phyloP scores from a whole-genome alignment of 257 asterid species.

The Linderniella brevidens region DNA sequence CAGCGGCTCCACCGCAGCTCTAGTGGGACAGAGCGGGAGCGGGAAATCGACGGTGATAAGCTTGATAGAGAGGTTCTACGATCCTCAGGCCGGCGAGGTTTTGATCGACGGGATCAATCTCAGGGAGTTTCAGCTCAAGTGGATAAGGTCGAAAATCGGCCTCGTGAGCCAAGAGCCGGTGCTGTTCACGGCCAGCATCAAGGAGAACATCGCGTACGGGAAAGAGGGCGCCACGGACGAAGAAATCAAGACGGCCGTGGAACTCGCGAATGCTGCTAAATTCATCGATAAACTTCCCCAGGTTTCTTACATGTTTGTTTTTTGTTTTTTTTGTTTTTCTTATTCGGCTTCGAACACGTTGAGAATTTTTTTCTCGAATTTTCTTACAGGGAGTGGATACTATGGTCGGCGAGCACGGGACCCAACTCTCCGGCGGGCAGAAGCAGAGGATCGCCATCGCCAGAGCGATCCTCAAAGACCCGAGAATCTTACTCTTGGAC shows the following conservation, averaged over 20 bases:
- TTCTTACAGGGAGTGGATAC: conserved; percentile 68
- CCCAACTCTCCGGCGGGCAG: conserved; percentile 73
- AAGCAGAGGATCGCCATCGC: conserved; percentile 71
- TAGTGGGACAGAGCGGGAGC: conserved; percentile 79
- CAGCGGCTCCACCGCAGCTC: conserved; percentile 44
- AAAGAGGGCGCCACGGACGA: conserved; percentile 46
- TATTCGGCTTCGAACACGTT: neutral
- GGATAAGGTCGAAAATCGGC: conserved; percentile 59
- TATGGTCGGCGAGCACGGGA: conserved; percentile 66
- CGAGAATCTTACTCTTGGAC: conserved; percentile 47
- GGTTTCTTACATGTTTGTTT: conserved; percentile 13
- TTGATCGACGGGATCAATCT: conserved; percentile 43
- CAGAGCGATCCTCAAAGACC: conserved; percentile 60
- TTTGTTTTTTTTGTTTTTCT: neutral
- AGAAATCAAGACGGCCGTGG: conserved; percentile 48
- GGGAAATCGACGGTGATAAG: conserved; percentile 67
- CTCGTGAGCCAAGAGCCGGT: conserved; percentile 82
- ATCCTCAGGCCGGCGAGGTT: conserved; percentile 52
- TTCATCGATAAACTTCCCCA: conserved; percentile 51
- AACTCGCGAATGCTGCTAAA: conserved; percentile 57
- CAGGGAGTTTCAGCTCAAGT: conserved; percentile 43
- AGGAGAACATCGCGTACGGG: conserved; percentile 58
- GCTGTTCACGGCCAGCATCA: conserved; percentile 50
- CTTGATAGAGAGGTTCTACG: conserved; percentile 64
- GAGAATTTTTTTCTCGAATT: neutral